Evolutionary conservation across 345 rosid genomes (phyloP), one percentile per base, ranked within the genome.

Genomic region (Jatropha curcas): DNA sequence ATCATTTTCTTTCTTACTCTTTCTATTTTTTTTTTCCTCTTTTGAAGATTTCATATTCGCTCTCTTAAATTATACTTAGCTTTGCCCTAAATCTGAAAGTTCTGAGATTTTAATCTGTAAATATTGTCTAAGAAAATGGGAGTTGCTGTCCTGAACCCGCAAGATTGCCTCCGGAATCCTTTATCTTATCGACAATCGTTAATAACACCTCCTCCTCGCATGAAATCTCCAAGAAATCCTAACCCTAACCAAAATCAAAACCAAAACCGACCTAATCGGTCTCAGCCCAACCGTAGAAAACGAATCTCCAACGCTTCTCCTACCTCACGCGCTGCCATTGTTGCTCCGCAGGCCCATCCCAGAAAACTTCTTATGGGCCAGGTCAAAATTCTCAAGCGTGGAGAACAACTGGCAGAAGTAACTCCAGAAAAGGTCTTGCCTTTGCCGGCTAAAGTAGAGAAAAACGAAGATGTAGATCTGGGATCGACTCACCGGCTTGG

Each of bases 361-460:
- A 81, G 78, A 56, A 53, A 35, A 16, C 72, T 81, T 41, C 77
- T 79, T 19, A 76, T 72, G 61, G 86, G 92, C 1, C 86, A 86
- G 34, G 86, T 92, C 17, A 88, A 83, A 76, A 90, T 94, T 63
- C 89, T 92, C 1, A 90, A 84, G 51, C 92, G 97, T 34, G 98
- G 97, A 24, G 96, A 91, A 27, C 35, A 53, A 52, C 17, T 39
- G 5, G 5, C 33, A 0, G 41, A 67, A 14, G 0, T 14, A n/a
- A 24, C 70, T 28, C 43, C 58, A 27, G 65, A 27, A n/a, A 60
- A 7, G 9, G 17, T 16, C 1, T n/a, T n/a, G n/a, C n/a, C 22
- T 0, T 61, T 41, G 68, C 53, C 74, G 0, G 45, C 25, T 0
- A 65, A 10, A 8, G 6, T 64, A 3, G 67, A 9, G 10, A 68